phyloP scores from a whole-genome alignment of 2,329 filamentous ascomycete species.

The Tolypocladium ophioglossoides region DNA sequence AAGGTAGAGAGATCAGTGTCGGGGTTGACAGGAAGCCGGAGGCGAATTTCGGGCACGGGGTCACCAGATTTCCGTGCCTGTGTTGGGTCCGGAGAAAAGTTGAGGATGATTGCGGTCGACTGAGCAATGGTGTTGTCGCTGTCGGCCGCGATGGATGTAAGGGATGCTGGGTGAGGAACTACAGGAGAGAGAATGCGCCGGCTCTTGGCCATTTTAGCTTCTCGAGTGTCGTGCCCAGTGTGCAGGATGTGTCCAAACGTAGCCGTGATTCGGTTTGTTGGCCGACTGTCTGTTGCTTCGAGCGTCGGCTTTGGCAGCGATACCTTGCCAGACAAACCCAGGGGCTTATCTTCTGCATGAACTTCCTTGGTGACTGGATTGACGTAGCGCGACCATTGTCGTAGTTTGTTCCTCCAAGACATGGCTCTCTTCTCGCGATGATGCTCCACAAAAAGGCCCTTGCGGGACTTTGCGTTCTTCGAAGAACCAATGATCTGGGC shows the following conservation, averaged over 20 bases:
- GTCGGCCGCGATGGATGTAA: conserved; percentile 26
- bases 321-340: not conserved
- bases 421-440: conserved; percentile 20
- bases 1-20: conserved; percentile 17
- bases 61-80: not conserved
- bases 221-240: conserved; percentile 6
- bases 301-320: not conserved
- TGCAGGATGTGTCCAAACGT: conserved; percentile 43
- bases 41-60: conserved; percentile 13
- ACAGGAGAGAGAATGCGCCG: conserved; percentile 32
- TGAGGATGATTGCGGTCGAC: conserved; percentile 30
- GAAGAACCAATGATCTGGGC: conserved; percentile 12
- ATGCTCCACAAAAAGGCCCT: conserved; percentile 10
- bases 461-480: not conserved
- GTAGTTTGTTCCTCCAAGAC: conserved; percentile 23
- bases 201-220: conserved; percentile 3
- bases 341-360: not conserved
- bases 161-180: conserved; percentile 34
- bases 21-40: conserved; percentile 19
- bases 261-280: conserved; percentile 22
- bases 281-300: not conserved
- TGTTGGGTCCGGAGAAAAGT: conserved; percentile 28
- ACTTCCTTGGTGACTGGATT: conserved; percentile 6
- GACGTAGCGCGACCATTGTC: conserved; percentile 19
- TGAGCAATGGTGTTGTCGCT: conserved; percentile 12